phyloP scores from a whole-genome alignment of 768 basidiomycete species.

The Mycena rebaudengoi region DNA sequence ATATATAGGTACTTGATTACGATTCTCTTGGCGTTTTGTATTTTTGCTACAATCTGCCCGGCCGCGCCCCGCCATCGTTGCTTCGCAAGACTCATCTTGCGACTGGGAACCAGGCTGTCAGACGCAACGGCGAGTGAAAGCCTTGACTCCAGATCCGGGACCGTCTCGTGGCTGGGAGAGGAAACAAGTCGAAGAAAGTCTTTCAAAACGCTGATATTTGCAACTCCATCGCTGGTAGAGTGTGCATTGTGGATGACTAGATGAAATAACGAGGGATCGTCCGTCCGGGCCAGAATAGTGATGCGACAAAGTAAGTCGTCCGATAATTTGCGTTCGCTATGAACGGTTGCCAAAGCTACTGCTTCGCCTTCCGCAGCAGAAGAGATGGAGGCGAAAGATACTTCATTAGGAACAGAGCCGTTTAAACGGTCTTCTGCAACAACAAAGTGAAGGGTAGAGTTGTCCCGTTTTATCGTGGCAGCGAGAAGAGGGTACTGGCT shows the following conservation, averaged over 20 bases:
- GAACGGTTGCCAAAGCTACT: slow-evolving; percentile 37
- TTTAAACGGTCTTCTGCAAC: slow-evolving; percentile 48
- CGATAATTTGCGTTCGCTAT: slow-evolving; percentile 50
- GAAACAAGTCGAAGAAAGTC: slow-evolving; percentile 55
- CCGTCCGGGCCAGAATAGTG: slow-evolving; percentile 49
- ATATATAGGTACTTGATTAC: slow-evolving; percentile 33
- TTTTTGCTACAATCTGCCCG: slow-evolving; percentile 44
- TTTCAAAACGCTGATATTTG: slow-evolving; percentile 50
- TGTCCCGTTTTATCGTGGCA: slow-evolving; percentile 45
- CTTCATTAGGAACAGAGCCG: slow-evolving; percentile 44
- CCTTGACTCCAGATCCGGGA: slow-evolving; percentile 44
- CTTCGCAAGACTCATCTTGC: slow-evolving; percentile 42
- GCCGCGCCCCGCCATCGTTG: slow-evolving; percentile 57
- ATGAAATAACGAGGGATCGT: slow-evolving; percentile 46
- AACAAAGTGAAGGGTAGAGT: slow-evolving; percentile 47
- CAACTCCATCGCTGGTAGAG: slow-evolving; percentile 58
- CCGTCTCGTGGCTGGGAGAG: slow-evolving; percentile 16
- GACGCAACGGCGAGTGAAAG: slow-evolving; percentile 51
- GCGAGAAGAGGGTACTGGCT: slow-evolving; percentile 58
- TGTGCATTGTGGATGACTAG: slow-evolving; percentile 56
- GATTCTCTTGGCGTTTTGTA: slow-evolving; percentile 41
- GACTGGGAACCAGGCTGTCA: slow-evolving; percentile 45
- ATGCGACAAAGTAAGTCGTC: slow-evolving; percentile 51
- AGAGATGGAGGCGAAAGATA: slow-evolving; percentile 42
- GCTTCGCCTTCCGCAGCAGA: slow-evolving; percentile 44